Base-by-base conservation (phyloP, 2,329 filamentous ascomycete genomes). In the Fusarium concolor region DNA sequence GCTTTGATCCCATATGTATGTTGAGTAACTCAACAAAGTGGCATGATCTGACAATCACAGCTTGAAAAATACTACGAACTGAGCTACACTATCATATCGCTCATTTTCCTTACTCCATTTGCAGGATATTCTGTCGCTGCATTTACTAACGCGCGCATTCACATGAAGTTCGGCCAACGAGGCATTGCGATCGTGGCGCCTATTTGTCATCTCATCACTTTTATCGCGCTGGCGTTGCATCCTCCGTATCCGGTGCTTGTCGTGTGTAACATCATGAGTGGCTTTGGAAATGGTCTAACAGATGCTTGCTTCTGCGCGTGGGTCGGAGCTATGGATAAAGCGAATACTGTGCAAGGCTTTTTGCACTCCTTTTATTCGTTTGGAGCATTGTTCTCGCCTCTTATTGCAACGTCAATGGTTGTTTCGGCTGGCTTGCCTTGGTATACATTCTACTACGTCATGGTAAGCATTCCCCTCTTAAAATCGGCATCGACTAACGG, bases 401-500 rank as follows among this genome's bases (percentile, higher is more conserved):
- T 92, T 3, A 85, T 91, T 56, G 89, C 89, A 1, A 92, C 90
- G 0, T 85, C 83, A 0, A 86, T 93, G 83, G 86, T 92, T 29
- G 88, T 88, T 0, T 86, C 85, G 52, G 86, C 82, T 0, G 71
- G 78, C 2, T 55, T 89, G 62, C 83, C 83, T 0, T 93, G 91
- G 91, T 91, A 89, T 70, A 83, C 80, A 5, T 92, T 88, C 74
- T 93, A 92, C 73, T 92, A 91, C 73, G 78, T 92, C 56, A 90
- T 92, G 88, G 86, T 90, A 81, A 81, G 83, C 5, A 11, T 15
- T 12, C 3, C 22, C 1, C 2, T 82, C 8, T 24, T 9, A 6
- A 8, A 6, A 2, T 11, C 35, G 12, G 6, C 11, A 3, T 17
- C 11, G 12, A 10, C 54, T 65, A 20, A 72, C 12, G 5, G 5